Evolutionary conservation across 1,284 basidiomycete species (phyloP).

Genomic region (Fistulinella staudtii): DNA sequence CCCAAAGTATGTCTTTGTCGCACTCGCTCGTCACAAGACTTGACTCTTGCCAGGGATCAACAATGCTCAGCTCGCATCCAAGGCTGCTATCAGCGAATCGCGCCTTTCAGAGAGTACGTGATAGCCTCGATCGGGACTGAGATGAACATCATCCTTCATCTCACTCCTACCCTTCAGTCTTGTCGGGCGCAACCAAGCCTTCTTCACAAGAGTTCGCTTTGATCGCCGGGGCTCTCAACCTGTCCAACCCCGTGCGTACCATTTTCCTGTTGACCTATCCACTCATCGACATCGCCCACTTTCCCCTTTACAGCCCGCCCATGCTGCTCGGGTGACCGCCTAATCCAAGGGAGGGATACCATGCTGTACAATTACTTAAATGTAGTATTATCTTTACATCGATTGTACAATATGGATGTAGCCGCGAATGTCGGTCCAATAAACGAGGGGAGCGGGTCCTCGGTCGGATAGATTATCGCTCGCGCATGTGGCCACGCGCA

Average conservation of each 20-base stretch:
- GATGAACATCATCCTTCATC: not conserved
- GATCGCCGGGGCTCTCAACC: slow-evolving; percentile 45
- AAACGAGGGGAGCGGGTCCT: no score
- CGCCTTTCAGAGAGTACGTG: slow-evolving; percentile 51
- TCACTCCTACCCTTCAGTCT: slow-evolving; percentile 39
- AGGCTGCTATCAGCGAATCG: slow-evolving; percentile 39
- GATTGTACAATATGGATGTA: slow-evolving; percentile 1
- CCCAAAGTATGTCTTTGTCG: slow-evolving; percentile 38
- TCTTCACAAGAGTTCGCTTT: slow-evolving; percentile 50
- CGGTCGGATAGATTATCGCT: no score
- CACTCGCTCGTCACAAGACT: not conserved
- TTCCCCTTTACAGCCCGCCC: not conserved
- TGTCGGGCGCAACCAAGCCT: slow-evolving; percentile 44
- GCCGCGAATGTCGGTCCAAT: no score
- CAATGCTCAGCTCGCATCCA: slow-evolving; percentile 45
- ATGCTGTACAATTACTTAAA: slow-evolving; percentile 6
- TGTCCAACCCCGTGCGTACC: slow-evolving; percentile 30
- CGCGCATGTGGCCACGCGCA: no score
- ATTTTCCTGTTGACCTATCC: not conserved
- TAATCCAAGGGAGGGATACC: not conserved
- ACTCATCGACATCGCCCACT: no score
- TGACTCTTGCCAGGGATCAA: slow-evolving; percentile 39
- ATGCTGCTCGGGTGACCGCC: not conserved
- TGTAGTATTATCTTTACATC: slow-evolving; percentile 14
- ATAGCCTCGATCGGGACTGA: slow-evolving; percentile 13